phyloP scores from a whole-genome alignment of 2,329 filamentous ascomycete species.

The Diaporthe longicolla region DNA sequence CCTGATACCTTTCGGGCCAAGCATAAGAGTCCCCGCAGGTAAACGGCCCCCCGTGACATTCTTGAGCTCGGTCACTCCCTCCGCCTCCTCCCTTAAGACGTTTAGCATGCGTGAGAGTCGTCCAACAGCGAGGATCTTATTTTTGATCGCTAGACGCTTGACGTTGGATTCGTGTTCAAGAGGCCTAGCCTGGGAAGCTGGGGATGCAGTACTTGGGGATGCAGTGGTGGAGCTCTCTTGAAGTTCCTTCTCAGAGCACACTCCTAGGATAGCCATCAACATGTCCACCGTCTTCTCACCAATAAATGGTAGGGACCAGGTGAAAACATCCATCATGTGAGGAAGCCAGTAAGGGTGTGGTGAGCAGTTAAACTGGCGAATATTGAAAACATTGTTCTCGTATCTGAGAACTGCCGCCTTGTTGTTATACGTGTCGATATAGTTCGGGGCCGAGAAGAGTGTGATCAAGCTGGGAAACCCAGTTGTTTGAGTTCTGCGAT shows the following conservation, averaged over 20 bases:
- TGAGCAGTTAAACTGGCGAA: constrained; percentile 99
- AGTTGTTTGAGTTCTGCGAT: constrained; percentile 98
- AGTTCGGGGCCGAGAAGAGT: constrained; percentile 99
- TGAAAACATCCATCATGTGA: constrained; percentile 99
- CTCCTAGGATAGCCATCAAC: constrained; percentile 98
- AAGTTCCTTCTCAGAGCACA: constrained; percentile 99
- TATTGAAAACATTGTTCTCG: constrained; percentile 99
- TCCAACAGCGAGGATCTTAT: constrained; percentile 98
- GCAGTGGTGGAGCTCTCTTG: constrained; percentile 83
- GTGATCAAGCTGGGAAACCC: constrained; percentile 99
- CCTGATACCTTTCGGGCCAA: constrained; percentile 96
- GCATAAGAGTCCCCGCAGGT: constrained; percentile 95
- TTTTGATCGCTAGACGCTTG: constrained; percentile 98
- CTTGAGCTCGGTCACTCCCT: constrained; percentile 97
- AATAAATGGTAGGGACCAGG: constrained; percentile 98
- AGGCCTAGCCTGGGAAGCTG: constrained; percentile 68
- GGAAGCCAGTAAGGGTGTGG: constrained; percentile 99
- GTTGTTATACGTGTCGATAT: constrained; percentile 99
- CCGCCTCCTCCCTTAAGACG: constrained; percentile 95
- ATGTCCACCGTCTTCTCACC: constrained; percentile 99
- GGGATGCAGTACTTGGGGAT: constrained; percentile 80
- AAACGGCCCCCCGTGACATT: constrained; percentile 93
- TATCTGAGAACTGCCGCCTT: constrained; percentile 99
- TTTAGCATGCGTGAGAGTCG: constrained; percentile 98
- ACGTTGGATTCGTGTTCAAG: constrained; percentile 88